Percentiles rank a stretch among this genome's conserved stretches.
These are phyloP conservation scores for Akanthomyces uredinophilus DNA, from an alignment of 2,329 filamentous ascomycete genomes.

Conservation along the genomic window DNA sequence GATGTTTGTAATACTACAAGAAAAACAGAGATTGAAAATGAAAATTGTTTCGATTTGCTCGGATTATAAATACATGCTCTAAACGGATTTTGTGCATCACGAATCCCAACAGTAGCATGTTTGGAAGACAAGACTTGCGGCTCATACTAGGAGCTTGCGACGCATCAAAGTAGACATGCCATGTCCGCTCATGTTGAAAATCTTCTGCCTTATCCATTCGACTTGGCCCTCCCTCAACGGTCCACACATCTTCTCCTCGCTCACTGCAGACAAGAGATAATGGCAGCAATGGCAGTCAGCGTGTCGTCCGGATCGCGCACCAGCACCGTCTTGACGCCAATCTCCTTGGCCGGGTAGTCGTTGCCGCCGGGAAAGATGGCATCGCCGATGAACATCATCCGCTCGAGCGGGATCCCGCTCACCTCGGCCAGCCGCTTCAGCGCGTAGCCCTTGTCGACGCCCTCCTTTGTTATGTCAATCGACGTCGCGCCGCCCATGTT, in stretches of 20 bases:
- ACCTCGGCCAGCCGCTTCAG: constrained; percentile 23
- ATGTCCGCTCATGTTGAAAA: too few species aligned
- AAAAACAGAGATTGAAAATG: too few species aligned
- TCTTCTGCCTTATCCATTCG: too few species aligned
- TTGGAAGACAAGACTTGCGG: too few species aligned
- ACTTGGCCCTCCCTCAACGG: not conserved
- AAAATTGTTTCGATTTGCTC: too few species aligned
- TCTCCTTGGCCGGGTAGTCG: constrained; percentile 20
- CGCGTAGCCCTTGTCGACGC: constrained; percentile 34
- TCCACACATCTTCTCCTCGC: not conserved
- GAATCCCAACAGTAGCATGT: too few species aligned
- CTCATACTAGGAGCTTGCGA: too few species aligned
- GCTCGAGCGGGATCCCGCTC: constrained; percentile 30
- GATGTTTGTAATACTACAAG: too few species aligned
- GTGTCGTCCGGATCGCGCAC: constrained; percentile 11
- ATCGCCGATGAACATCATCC: constrained; percentile 38
- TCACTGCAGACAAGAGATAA: constrained; percentile 5
- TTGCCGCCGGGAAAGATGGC: constrained; percentile 37
- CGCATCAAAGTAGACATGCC: too few species aligned
- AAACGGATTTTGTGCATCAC: too few species aligned
- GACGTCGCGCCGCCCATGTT: constrained; percentile 37
- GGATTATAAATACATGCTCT: too few species aligned
- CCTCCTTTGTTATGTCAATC: constrained; percentile 35
- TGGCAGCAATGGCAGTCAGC: constrained; percentile 9
- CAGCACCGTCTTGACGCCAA: constrained; percentile 7